Evolutionary conservation across 23 red algal genomes (phyloP).

Genomic region (Cyanidiococcus yangmingshanensis): DNA sequence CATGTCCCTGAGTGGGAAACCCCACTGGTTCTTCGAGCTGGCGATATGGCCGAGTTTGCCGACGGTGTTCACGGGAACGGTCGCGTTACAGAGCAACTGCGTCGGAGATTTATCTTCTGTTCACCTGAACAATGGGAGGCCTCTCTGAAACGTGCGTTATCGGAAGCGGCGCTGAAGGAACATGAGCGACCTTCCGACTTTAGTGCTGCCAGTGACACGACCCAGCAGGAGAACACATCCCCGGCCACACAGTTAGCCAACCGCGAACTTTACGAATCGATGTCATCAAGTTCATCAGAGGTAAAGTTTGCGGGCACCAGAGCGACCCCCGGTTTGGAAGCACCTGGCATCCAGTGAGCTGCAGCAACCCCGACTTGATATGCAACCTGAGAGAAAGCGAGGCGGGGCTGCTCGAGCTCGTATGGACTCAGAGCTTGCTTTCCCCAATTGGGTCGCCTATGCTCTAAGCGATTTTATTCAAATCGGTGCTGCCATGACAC

Average conservation of each 20-base stretch:
- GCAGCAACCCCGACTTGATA: too few relatives aligned
- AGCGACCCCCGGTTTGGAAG: too few relatives aligned
- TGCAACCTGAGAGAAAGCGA: background rate
- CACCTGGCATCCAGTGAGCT: too few relatives aligned
- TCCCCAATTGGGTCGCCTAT: slow-evolving; percentile 26
- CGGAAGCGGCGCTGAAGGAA: background rate
- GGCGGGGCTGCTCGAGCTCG: background rate
- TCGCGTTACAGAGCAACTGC: background rate
- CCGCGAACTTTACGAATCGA: background rate
- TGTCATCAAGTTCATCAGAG: background rate
- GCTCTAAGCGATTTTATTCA: slow-evolving; percentile 20
- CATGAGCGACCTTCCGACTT: background rate
- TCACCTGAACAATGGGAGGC: slow-evolving; percentile 19
- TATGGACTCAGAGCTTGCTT: slow-evolving; percentile 7
- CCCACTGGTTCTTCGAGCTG: background rate
- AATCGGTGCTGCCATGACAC: slow-evolving; percentile 18
- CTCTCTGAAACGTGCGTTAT: background rate
- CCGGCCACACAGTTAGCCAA: slow-evolving; percentile 2
- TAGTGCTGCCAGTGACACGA: background rate
- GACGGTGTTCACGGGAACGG: slow-evolving; percentile 16
- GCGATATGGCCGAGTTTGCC: slow-evolving; percentile 16
- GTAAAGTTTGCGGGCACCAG: too few relatives aligned
- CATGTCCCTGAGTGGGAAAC: background rate
- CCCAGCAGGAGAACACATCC: background rate
- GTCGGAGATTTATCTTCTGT: slow-evolving; percentile 22